Base-by-base conservation (phyloP, 2,329 filamentous ascomycete species). In the Talaromyces albobiverticillius region DNA sequence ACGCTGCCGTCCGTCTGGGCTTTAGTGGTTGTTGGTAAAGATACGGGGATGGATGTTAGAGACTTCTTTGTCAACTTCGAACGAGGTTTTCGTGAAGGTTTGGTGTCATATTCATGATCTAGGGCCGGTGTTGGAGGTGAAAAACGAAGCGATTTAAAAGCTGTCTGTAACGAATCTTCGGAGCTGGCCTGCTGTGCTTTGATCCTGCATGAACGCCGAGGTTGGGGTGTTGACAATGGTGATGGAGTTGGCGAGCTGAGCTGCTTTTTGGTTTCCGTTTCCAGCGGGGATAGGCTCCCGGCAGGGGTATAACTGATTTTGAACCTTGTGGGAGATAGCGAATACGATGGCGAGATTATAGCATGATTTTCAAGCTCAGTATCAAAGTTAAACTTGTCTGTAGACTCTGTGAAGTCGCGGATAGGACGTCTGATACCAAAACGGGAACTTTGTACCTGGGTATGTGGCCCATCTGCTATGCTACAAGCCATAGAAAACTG, bases 241-340 rank as follows among this genome's bases (percentile, higher is more conserved):
- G 43, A 23, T 16, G 26, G 25, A n/a, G 32, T 26, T 11, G 34
- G 34, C 18, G 42, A 36, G 14, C 34, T 29, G 22, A 51, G 29
- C 16, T 14, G 41, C 2, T 23, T 36, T 18, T 16, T 20, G 13
- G 14, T 11, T 43, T 32, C 22, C 20, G 22, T 38, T n/a, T n/a
- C 25, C 13, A 47, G 20, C 41, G 46, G 25, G 34, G 50, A 50
- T 13, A 54, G 55, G 31, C 59, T 60, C 13, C 54, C 60, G 16
- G 57, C 51, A 52, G 61, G 59, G n/a, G 63, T 64, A 48, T 63
- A 64, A 31, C 62, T 67, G 22, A 67, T 59, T 14, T 48, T 62
- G 25, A 64, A 56, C 34, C 50, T 54, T 11, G 34, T 41, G 3
- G 49, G 32, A 16, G 34, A 45, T n/a, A 38, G 18, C 7, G 52